Evolutionary conservation across 208 protist genomes (phyloP), one percentile per base, ranked within the genome.

Genomic region (Acanthamoeba castellanii): DNA sequence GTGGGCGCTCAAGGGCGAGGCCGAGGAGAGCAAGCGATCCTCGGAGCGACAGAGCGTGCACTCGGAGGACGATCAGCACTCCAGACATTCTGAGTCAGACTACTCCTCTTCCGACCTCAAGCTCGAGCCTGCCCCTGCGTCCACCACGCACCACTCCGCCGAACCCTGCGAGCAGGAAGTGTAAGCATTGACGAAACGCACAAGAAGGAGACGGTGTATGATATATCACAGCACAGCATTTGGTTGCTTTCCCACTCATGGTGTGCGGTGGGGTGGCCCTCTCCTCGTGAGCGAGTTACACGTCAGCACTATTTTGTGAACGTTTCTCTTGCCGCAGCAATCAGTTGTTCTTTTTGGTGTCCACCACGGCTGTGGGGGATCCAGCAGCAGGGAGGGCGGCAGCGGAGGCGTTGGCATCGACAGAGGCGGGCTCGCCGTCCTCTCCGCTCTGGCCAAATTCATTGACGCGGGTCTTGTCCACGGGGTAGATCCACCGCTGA

Each of bases 401-500:
- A 4, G 32, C 3, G n/a, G 68, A 13, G 68, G 9, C 68, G 18
- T 74, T 27, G 32, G 68, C 18, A 11, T 11, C 47, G 7, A 14
- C 7, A 4, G 47, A 52, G 11, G 47, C 7, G 25, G 76, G 42
- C 4, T 57, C 27, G 3, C 78, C 78, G 66, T 94, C 50, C 20
- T 90, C 32, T 3, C 45, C 74, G 45, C 88, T 66, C 95, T 96
- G 95, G 25, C 47, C 85, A 92, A 93, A 95, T 70, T 97, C 95
- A 47, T 96, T 94, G n/a, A 95, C 74, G 95, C 96, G 96, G 13
- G 82, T 97, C 34, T 68, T 78, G 94, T 99, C 99, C 3, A 99
- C 99, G 30, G 98, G 98, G 96, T 99, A 99, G 68, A 99, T 99
- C 98, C 98, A 99, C 34, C 99, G 98, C 96, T 99, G 99, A 95